These are phyloP conservation scores for Fomitopsis betulina DNA, from an alignment of 1,284 basidiomycete genomes.

Conservation along the genomic window DNA sequence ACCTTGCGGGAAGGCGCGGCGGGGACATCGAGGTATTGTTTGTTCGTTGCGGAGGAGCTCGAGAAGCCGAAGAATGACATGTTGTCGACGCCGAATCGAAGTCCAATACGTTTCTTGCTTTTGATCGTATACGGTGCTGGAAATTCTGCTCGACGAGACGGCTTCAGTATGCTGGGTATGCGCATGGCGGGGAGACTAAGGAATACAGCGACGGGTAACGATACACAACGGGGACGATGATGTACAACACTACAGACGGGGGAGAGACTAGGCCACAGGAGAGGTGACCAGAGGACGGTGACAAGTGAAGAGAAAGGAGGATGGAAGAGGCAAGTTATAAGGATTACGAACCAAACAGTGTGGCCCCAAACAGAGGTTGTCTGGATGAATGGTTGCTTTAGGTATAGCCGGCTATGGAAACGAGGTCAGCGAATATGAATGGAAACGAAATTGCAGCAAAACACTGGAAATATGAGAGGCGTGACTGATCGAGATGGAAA, in stretches of 20 bases:
- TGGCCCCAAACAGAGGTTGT: conserved; percentile 7
- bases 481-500: neutral
- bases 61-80: conserved; percentile 21
- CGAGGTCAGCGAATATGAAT: conserved; percentile 6
- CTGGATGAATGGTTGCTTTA: conserved; percentile 1
- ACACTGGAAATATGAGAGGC: neutral
- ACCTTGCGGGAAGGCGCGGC: conserved; percentile 46
- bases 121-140: conserved; percentile 22
- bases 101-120: conserved; percentile 36
- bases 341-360: conserved; percentile 11
- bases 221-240: conserved; percentile 9
- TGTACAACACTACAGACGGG: neutral
- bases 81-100: conserved; percentile 13
- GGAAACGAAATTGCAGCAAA: neutral
- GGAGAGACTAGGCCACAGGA: conserved; percentile 5
- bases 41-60: conserved; percentile 25
- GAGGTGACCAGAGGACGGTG: neutral
- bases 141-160: conserved; percentile 22
- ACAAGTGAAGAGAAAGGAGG: conserved; percentile 1
- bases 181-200: conserved; percentile 7
- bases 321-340: conserved; percentile 5
- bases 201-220: conserved; percentile 10
- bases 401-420: conserved; percentile 10
- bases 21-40: conserved; percentile 48
- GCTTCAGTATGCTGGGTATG: conserved; percentile 10